Base-by-base conservation (phyloP, 495 filamentous ascomycete genomes). In the Tuber indicum region DNA sequence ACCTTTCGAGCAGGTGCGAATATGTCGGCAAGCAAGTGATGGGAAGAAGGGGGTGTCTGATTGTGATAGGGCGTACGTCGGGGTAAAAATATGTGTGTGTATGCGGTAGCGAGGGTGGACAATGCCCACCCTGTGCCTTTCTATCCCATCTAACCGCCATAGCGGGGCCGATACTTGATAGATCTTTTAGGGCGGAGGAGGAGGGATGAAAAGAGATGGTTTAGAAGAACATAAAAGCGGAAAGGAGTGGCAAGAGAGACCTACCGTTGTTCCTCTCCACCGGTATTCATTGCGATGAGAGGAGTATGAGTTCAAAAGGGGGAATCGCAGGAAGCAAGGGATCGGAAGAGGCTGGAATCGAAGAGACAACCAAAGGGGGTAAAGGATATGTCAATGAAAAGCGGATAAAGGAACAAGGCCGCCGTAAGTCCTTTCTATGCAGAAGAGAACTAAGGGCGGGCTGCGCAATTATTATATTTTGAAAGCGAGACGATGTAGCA, bases 251-350 rank as follows among this genome's bases (percentile, higher is more conserved):
- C 26, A 66, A 66, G 26, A 66, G 36, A 42, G 43, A 76, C 78
- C 62, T 80, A 80, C 78, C 74, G 78, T 69, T 73, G 78, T 12
- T 80, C 78, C n/a, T 80, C 77, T 76, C 77, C 78, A 74, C 78
- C 78, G 44, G 78, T 49, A 69, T 80, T 80, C 78, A 80, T 80
- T 72, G 45, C 41, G 74, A 76, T 52, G 36, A 47, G 17, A 58
- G 36, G 46, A 72, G 26, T 41, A 70, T 70, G 42, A 36, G 58
- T 7, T 66, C 58, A 66, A 66, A 66, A 66, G 26, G 7, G 58
- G 58, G 58, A 66, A 66, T 66, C 26, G 26, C 26, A 66, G 58
- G 58, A 66, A 66, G 58, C 58, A 66, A 66, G 58, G 58, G 58
- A 62, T 66, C 58, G 58, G 36, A 66, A 32, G 58, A 66, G 58